Base-by-base conservation (phyloP, 768 basidiomycete genomes). In the Tricholoma flavovirens region DNA sequence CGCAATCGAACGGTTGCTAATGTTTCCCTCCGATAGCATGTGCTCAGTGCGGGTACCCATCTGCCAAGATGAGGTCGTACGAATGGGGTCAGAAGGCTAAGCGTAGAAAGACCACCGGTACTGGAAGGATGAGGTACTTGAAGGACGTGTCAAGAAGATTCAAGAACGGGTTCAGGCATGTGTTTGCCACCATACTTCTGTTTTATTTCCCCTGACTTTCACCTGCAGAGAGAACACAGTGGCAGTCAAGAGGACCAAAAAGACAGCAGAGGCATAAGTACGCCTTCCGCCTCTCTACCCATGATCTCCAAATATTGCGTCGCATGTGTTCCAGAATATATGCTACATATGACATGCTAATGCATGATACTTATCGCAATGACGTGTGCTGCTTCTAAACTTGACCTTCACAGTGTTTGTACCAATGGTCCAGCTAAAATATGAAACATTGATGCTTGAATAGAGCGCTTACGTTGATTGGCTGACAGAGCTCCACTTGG, bases 11-110 rank as follows among this genome's bases (percentile, higher is more conserved):
- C 10, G 29, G 4, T 0, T 17, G 3, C 22, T 55, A 17, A 57
- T 60, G 4, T 65, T 51, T 24, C 26, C 24, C 36, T 17, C 36
- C 11, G 15, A 35, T 68, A 97, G 94, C 86, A 58, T 98, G 97
- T 77, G 89, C 87, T 21, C 90, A 92, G 71, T 98, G 97, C 73
- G 97, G 96, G 56, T 98, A 93, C 78, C 97, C 97, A 45, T 77
- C 93, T 55, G 95, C 97, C 54, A 98, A 92, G 77, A 76, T 96
- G 66, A 86, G 96, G 68, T 94, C 92, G 67, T 98, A 86, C 75
- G 90, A 98, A 77, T 98, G 97, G 97, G 93, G 94, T 63, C 82
- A 86, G 72, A 99, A 99, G 84, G 97, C 97, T 54, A 98, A 98
- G 86, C 88, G 97, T 76, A 88, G 96, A 86, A 97, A 96, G 87